Evolutionary conservation across 2,329 filamentous ascomycete genomes (phyloP).

Genomic region (Clarireedia monteithiana): DNA sequence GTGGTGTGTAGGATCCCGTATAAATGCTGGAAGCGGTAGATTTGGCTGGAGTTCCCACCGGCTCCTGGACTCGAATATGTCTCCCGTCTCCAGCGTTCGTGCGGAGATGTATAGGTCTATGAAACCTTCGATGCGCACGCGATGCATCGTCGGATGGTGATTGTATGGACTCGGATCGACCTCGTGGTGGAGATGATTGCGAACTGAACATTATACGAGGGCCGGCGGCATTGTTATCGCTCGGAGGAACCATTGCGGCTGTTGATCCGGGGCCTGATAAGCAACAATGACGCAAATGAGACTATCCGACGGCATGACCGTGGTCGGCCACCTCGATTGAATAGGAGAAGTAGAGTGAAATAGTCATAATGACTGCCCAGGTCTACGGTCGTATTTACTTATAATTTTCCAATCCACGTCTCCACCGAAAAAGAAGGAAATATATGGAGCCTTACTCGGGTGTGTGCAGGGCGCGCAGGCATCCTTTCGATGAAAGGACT

Average conservation of each 20-base stretch:
- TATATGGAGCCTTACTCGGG: not conserved
- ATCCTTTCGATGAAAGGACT: no score
- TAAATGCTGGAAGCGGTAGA: conserved; percentile 27
- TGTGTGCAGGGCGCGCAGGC: no score
- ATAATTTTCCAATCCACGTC: not conserved
- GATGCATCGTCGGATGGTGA: conserved; percentile 8
- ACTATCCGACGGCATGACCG: not conserved
- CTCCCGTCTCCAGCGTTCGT: conserved; percentile 12
- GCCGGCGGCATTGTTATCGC: conserved; percentile 9
- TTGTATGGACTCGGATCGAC: not conserved
- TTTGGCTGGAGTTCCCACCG: conserved; percentile 12
- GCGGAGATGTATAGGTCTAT: conserved; percentile 1
- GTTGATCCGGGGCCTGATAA: not conserved
- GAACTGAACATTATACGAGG: conserved; percentile 15
- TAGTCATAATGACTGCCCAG: no score
- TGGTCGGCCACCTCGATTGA: no score
- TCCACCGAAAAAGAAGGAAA: not conserved
- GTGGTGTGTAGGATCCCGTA: conserved; percentile 28
- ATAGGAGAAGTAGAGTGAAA: no score
- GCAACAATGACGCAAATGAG: conserved; percentile 1
- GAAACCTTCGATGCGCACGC: conserved; percentile 15
- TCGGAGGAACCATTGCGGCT: conserved; percentile 16
- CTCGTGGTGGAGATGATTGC: conserved; percentile 7
- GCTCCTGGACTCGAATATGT: conserved; percentile 24
- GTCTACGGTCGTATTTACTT: no score